Evolutionary conservation across 805 yeast species (phyloP).

Genomic region (Hanseniaspora thailandica): DNA sequence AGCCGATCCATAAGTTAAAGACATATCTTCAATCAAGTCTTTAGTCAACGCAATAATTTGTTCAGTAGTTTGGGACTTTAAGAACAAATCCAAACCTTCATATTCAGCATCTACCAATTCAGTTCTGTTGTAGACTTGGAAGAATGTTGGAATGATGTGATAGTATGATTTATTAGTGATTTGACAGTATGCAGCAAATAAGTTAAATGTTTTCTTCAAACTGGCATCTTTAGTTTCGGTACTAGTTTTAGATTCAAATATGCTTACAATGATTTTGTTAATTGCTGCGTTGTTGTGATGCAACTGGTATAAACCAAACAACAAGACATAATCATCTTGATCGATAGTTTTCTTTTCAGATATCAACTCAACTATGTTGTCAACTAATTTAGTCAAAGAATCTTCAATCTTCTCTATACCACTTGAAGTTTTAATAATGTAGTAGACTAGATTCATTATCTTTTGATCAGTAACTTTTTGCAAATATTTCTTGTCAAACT

Average conservation of each 20-base stretch:
- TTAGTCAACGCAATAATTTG: not conserved
- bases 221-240: not conserved
- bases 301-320: not conserved
- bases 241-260: not conserved
- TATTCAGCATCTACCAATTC: not conserved
- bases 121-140: not conserved
- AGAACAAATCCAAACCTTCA: constrained; percentile 1
- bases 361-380: not conserved
- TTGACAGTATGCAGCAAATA: not conserved
- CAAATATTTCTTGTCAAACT: not conserved
- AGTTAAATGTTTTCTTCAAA: not conserved
- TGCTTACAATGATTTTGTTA: not conserved
- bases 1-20: not conserved
- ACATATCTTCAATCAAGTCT: not conserved
- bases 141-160: not conserved
- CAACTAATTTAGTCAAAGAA: not conserved
- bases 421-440: not conserved
- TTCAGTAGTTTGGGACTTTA: not conserved
- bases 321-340: not conserved
- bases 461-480: not conserved
- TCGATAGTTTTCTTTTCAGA: not conserved
- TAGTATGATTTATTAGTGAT: not conserved
- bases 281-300: not conserved
- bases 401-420: not conserved
- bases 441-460: not conserved